Conservation (phyloP, 306 rosid genomes). For the Dalbergia cultrata region DNA sequence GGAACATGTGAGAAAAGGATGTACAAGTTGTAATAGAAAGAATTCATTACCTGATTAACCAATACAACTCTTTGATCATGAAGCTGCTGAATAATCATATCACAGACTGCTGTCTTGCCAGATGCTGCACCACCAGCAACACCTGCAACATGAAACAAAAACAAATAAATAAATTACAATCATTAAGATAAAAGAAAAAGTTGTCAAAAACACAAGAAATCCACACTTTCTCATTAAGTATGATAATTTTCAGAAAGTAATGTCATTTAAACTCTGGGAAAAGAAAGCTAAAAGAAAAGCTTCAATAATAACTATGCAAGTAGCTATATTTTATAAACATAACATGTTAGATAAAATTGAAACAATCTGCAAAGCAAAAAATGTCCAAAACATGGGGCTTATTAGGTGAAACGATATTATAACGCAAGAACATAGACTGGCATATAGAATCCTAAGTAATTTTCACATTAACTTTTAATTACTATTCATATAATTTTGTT, state of each 20-base stretch:
- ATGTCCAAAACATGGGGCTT: neutral
- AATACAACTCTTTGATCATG: slow-evolving; percentile 98
- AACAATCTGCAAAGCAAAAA: slow-evolving; percentile 18
- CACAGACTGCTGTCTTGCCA: slow-evolving; percentile 94
- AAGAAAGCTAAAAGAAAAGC: too few species aligned
- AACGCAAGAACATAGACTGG: neutral
- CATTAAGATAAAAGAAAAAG: slow-evolving; percentile 16
- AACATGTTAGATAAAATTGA: slow-evolving; percentile 23
- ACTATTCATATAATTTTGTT: neutral
- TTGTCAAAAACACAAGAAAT: neutral
- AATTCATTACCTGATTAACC: slow-evolving; percentile 82
- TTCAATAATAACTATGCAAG: neutral
- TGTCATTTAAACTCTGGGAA: too few species aligned
- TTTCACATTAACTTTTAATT: slow-evolving; percentile 13
- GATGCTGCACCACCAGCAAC: slow-evolving; percentile 99
- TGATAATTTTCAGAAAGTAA: neutral
- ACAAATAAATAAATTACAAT: slow-evolving; percentile 28
- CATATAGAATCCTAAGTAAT: slow-evolving; percentile 15
- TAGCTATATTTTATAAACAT: slow-evolving; percentile 20
- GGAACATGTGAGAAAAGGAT: slow-evolving; percentile 1
- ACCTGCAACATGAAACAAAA: slow-evolving; percentile 60
- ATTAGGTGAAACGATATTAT: neutral
- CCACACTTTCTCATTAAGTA: neutral
- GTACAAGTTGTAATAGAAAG: neutral
- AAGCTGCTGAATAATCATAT: slow-evolving; percentile 98